phyloP scores from a whole-genome alignment of 179 eudicot genomes.

The Patellifolia procumbens region DNA sequence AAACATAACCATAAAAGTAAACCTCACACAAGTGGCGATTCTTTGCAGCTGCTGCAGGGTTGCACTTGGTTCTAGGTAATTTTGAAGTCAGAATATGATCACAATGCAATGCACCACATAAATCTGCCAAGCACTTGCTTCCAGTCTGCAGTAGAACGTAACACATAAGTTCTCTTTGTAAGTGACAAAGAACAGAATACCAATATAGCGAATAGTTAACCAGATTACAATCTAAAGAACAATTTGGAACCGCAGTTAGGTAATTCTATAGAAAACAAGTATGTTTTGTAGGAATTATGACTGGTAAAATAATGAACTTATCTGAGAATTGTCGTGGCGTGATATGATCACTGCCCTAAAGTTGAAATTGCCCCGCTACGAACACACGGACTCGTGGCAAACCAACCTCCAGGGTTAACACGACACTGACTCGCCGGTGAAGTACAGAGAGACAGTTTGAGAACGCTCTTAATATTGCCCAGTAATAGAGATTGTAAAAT shows the following conservation, averaged over 20 bases:
- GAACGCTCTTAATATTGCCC: too few species aligned
- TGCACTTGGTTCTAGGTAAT: constrained; percentile 67
- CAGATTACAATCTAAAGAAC: neutral
- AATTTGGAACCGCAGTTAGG: neutral
- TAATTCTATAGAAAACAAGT: neutral
- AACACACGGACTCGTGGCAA: too few species aligned
- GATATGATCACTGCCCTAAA: too few species aligned
- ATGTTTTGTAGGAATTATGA: too few species aligned
- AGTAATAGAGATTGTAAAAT: too few species aligned
- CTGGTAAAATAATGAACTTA: too few species aligned
- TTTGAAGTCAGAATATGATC: constrained; percentile 55
- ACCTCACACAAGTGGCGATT: constrained; percentile 94
- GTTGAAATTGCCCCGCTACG: too few species aligned
- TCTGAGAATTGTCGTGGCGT: too few species aligned
- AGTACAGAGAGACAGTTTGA: too few species aligned
- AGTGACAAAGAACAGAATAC: constrained; percentile 4
- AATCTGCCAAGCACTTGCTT: constrained; percentile 85
- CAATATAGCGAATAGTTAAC: neutral
- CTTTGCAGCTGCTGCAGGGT: constrained; percentile 81
- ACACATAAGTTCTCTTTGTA: constrained; percentile 16
- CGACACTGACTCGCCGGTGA: too few species aligned
- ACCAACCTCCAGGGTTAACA: too few species aligned
- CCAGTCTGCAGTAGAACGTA: constrained; percentile 51
- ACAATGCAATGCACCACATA: constrained; percentile 94
- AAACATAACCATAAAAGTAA: constrained; percentile 2